phyloP scores from a whole-genome alignment of 1,139 yeast species.

The Suhomyces choctaworum region DNA sequence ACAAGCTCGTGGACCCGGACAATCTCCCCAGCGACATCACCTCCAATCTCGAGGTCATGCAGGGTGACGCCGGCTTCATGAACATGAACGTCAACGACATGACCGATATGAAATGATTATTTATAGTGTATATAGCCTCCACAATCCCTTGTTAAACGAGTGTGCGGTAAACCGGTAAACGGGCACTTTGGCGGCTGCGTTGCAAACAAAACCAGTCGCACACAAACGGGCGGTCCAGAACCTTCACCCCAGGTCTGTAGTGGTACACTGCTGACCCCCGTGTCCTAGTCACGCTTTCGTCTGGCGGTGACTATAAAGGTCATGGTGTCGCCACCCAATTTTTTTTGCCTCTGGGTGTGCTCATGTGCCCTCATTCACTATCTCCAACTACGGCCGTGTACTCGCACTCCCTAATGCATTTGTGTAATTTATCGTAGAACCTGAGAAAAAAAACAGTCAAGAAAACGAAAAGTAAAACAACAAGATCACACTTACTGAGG shows the following conservation, averaged over 20 bases:
- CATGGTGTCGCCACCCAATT: no score
- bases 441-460: conserved; percentile 14
- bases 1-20: conserved; percentile 52
- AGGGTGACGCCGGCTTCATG: conserved; percentile 40
- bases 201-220: no score
- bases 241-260: no score
- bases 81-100: conserved; percentile 24
- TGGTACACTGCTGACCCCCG: no score
- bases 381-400: conserved; percentile 6
- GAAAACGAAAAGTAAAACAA: conserved; percentile 9
- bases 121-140: conserved; percentile 2
- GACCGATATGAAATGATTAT: conserved; percentile 13
- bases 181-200: no score
- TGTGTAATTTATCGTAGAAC: conserved; percentile 10
- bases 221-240: no score
- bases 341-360: no score
- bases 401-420: conserved; percentile 11
- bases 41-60: conserved; percentile 49
- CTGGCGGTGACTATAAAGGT: no score
- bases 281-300: no score
- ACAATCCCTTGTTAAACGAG: no score
- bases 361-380: conserved; percentile 5
- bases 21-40: conserved; percentile 59
- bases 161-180: no score
- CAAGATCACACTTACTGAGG: conserved; percentile 6